Evolutionary conservation across 257 asterid genomes (phyloP).

Genomic region (Primulina tabacum): DNA sequence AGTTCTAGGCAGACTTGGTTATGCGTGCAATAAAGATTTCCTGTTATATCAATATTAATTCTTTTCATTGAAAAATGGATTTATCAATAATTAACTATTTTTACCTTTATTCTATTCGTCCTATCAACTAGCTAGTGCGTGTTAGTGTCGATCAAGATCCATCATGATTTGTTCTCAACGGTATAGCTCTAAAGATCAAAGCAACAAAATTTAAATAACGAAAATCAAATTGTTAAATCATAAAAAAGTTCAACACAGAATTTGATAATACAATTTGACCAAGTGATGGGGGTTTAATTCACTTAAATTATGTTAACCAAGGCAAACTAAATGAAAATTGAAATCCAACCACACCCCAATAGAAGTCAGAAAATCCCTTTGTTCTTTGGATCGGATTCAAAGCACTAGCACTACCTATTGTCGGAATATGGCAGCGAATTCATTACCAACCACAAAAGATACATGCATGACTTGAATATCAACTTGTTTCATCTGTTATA

Average conservation of each 20-base stretch:
- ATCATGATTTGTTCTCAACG: not conserved
- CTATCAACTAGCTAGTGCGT: not conserved
- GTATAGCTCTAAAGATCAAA: not conserved
- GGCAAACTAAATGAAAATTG: not conserved
- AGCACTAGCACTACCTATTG: conserved; percentile 13
- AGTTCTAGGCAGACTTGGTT: conserved; percentile 20
- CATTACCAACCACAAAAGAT: not conserved
- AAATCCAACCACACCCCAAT: not conserved
- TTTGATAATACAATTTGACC: no score
- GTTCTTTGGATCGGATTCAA: conserved; percentile 28
- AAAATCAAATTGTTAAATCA: no score
- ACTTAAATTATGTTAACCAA: no score
- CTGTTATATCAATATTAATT: not conserved
- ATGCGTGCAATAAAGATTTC: not conserved
- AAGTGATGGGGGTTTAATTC: no score
- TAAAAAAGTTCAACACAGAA: no score
- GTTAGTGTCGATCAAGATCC: not conserved
- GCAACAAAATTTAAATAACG: no score
- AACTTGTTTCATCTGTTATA: not conserved
- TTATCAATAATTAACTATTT: no score
- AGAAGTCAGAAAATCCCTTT: not conserved
- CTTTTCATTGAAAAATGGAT: not conserved
- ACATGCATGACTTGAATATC: not conserved
- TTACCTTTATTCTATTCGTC: not conserved
- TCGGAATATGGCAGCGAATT: not conserved